Percentiles rank a stretch among this genome's conserved stretches.
phyloP scores from a whole-genome alignment of 169 alveolate species.

The Pseudocohnilembus persalinus region DNA sequence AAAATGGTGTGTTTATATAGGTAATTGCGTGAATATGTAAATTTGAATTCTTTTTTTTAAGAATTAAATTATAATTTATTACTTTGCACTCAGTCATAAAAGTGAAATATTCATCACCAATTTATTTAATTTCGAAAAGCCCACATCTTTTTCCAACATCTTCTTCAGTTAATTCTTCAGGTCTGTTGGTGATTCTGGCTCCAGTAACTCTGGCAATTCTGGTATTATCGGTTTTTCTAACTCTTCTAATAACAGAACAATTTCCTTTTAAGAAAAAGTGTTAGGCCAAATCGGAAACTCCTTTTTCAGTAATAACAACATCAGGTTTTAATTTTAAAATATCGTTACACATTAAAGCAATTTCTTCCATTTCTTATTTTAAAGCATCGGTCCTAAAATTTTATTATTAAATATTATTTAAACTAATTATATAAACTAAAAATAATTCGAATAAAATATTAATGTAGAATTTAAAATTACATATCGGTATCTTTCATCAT shows the following conservation, averaged over 20 bases:
- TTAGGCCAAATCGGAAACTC: slow-evolving; percentile 96
- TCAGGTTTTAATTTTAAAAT: slow-evolving; percentile 95
- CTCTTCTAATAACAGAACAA: slow-evolving; percentile 90
- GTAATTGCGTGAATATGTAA: neutral
- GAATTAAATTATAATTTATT: no score
- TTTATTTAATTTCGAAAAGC: slow-evolving; percentile 93
- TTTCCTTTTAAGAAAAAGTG: slow-evolving; percentile 95
- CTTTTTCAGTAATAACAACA: slow-evolving; percentile 98
- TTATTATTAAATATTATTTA: neutral
- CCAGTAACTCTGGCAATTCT: slow-evolving; percentile 95
- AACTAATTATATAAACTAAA: neutral
- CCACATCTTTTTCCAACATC: slow-evolving; percentile 97
- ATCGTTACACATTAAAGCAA: slow-evolving; percentile 95
- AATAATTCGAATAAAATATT: neutral
- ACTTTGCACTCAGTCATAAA: slow-evolving; percentile 74
- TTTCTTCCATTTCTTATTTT: slow-evolving; percentile 97
- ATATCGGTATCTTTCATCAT: slow-evolving; percentile 95
- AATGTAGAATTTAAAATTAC: slow-evolving; percentile 24
- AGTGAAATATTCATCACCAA: slow-evolving; percentile 91
- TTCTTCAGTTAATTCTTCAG: slow-evolving; percentile 93
- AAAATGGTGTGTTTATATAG: neutral
- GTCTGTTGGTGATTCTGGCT: slow-evolving; percentile 98
- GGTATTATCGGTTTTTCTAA: slow-evolving; percentile 95
- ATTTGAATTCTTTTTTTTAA: slow-evolving; percentile 13
- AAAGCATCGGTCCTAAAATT: slow-evolving; percentile 89